phyloP scores from a whole-genome alignment of 2,329 filamentous ascomycete species.

The Penicillium oxalicum region DNA sequence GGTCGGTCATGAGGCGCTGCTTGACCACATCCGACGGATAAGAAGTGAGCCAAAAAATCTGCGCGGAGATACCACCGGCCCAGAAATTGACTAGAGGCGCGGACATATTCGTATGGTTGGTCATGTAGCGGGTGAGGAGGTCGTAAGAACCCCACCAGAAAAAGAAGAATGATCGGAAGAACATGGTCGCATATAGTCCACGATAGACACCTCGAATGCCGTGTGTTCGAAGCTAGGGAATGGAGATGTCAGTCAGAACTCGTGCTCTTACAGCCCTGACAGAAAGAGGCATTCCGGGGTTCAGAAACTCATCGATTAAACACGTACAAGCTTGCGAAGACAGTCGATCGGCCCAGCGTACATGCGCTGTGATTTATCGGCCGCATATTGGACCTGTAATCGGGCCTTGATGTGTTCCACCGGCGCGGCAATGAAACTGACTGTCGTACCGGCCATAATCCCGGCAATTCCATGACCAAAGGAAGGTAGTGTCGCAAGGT shows the following conservation, averaged over 20 bases:
- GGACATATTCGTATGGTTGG: constrained; percentile 62
- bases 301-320: not conserved
- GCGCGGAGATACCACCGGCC: constrained; percentile 87
- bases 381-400: constrained; percentile 88
- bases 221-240: constrained; percentile 48
- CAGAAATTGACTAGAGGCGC: constrained; percentile 88
- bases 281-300: too few relatives aligned
- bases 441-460: constrained; percentile 78
- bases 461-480: constrained; percentile 85
- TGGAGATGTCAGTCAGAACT: too few relatives aligned
- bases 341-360: constrained; percentile 89
- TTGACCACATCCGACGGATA: constrained; percentile 94
- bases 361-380: constrained; percentile 66
- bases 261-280: too few relatives aligned
- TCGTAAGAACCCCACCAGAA: constrained; percentile 99
- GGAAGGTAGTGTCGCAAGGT: constrained; percentile 56
- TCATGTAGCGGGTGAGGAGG: constrained; percentile 64
- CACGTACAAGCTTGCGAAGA: constrained; percentile 53
- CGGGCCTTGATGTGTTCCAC: constrained; percentile 94
- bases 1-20: constrained; percentile 95
- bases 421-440: constrained; percentile 86
- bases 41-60: constrained; percentile 88
- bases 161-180: constrained; percentile 93
- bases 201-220: constrained; percentile 78
- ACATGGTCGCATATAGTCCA: constrained; percentile 73